Percentiles rank a stretch among this genome's conserved stretches.
Evolutionary conservation across 345 rosid genomes (phyloP).

Genomic region (Brassica juncea): DNA sequence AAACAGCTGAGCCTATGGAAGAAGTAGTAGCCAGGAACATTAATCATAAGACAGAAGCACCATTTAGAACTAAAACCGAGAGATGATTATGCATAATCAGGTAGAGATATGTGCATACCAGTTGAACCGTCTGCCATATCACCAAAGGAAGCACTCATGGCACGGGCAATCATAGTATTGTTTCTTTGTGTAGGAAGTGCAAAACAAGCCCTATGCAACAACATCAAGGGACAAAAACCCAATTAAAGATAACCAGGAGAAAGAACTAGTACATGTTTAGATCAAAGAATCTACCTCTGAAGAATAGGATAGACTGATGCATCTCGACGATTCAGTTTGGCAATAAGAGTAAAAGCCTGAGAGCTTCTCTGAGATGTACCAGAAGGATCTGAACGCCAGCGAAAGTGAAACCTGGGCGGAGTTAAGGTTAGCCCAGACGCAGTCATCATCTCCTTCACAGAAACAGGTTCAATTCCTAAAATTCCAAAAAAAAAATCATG

Average conservation of each 20-base stretch:
- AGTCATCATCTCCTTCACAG: constrained; percentile 55
- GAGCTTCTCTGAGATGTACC: constrained; percentile 35
- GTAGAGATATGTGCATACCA: constrained; percentile 41
- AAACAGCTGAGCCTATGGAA: constrained; percentile 53
- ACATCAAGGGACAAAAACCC: constrained; percentile 8
- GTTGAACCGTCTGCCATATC: constrained; percentile 56
- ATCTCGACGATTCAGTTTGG: constrained; percentile 33
- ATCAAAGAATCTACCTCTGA: constrained; percentile 46
- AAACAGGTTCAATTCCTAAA: constrained; percentile 27
- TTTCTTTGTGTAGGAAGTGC: constrained; percentile 39
- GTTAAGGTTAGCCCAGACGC: constrained; percentile 59
- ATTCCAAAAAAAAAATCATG: background rate
- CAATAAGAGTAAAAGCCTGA: constrained; percentile 39
- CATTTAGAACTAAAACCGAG: background rate
- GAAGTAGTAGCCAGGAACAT: background rate
- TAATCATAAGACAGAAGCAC: background rate
- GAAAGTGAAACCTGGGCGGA: constrained; percentile 57
- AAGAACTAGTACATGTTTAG: constrained; percentile 7
- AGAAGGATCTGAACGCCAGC: constrained; percentile 39
- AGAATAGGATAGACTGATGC: constrained; percentile 3
- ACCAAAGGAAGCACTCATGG: constrained; percentile 81
- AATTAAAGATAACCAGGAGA: constrained; percentile 5
- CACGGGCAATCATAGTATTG: constrained; percentile 48
- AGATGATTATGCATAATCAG: background rate
- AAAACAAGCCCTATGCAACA: constrained; percentile 37